Evolutionary conservation across 257 asterid genomes (phyloP).

Genomic region (Rhazya stricta): DNA sequence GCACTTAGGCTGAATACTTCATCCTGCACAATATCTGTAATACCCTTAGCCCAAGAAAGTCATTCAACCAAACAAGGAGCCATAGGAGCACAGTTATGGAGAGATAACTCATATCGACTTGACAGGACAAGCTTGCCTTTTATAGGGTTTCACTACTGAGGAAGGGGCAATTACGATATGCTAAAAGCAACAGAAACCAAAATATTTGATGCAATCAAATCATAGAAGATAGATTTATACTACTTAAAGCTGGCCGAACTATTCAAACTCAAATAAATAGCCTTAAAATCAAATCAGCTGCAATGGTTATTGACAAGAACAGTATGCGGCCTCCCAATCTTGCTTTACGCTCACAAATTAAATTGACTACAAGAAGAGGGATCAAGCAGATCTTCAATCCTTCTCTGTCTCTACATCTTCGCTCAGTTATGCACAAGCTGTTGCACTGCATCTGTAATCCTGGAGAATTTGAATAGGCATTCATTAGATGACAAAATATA

Average conservation of each 20-base stretch:
- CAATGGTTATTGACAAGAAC: background rate
- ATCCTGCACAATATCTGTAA: no score
- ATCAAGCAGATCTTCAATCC: background rate
- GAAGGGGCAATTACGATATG: background rate
- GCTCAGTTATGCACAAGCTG: background rate
- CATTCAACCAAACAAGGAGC: background rate
- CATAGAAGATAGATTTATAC: background rate
- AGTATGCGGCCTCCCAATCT: background rate
- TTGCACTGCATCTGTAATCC: conserved; percentile 10
- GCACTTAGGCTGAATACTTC: no score
- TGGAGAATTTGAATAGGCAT: background rate
- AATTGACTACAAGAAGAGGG: background rate
- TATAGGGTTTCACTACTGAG: background rate
- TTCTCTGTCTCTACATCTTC: background rate
- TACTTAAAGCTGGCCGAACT: background rate
- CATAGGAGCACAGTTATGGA: background rate
- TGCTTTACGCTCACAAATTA: background rate
- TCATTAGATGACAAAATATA: background rate
- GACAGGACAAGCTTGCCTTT: background rate
- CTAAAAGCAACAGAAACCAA: background rate
- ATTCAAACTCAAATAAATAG: background rate
- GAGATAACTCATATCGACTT: background rate
- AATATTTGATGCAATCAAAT: background rate
- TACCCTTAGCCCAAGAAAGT: no score
- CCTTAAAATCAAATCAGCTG: background rate